Conservation (phyloP, 345 rosid species). For the Acer yangbiense region DNA sequence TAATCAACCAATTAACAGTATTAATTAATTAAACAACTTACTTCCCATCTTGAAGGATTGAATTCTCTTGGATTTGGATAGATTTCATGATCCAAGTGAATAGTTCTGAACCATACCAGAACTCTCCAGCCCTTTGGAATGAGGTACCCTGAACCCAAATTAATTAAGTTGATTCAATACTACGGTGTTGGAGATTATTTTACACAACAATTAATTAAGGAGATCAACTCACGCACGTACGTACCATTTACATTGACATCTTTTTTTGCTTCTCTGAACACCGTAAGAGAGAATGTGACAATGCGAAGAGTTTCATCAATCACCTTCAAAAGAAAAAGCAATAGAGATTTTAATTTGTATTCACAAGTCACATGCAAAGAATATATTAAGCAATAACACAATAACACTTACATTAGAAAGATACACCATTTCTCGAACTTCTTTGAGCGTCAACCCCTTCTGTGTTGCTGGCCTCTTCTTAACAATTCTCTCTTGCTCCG, state of each 20-base stretch:
- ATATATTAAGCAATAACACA: too few species aligned
- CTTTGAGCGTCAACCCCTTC: slow-evolving; percentile 60
- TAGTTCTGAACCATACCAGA: slow-evolving; percentile 75
- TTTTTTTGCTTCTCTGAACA: slow-evolving; percentile 72
- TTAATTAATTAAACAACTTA: slow-evolving; percentile 28
- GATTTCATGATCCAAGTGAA: slow-evolving; percentile 65
- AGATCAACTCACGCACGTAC: slow-evolving; percentile 20
- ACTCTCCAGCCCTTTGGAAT: slow-evolving; percentile 91
- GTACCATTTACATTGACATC: slow-evolving; percentile 56
- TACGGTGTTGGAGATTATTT: too few species aligned
- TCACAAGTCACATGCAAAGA: too few species aligned
- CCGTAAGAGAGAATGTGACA: slow-evolving; percentile 70
- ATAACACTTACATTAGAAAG: slow-evolving; percentile 54
- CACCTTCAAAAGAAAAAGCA: slow-evolving; percentile 39
- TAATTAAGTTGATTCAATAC: background rate
- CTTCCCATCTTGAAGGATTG: slow-evolving; percentile 92
- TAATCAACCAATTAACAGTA: background rate
- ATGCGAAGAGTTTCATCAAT: slow-evolving; percentile 85
- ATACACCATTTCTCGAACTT: slow-evolving; percentile 73
- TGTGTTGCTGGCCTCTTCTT: slow-evolving; percentile 45
- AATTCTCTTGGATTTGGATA: slow-evolving; percentile 69
- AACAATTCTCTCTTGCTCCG: slow-evolving; percentile 66
- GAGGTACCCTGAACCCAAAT: slow-evolving; percentile 53
- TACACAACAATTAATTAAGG: too few species aligned
- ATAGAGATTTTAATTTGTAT: too few species aligned